Evolutionary conservation across 2,329 filamentous ascomycete species (phyloP), one percentile per base, ranked within the genome.

Genomic region (Phyllosticta citriasiana): DNA sequence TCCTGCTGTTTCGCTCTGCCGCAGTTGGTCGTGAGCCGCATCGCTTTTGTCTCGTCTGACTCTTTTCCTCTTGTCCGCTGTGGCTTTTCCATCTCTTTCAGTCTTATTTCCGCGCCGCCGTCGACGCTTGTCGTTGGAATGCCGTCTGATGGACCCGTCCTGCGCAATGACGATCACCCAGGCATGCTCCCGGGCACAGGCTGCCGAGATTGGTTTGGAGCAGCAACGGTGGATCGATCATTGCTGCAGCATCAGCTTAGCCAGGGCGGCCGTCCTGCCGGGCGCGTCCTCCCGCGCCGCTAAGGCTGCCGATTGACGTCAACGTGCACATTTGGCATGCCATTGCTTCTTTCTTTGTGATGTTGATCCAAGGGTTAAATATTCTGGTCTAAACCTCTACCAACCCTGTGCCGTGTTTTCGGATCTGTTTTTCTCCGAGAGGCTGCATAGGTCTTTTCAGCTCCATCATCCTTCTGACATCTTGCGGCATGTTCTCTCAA

Each of bases 241-340:
- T 47, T n/a, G 40, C 40, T 47, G 40, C 40, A n/a, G 40, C 40
- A 47, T 47, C 40, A 16, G 14, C 40, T 47, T 47, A n/a, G 40
- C 16, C 40, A 47, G 40, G 40, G 40, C 40, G 40, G 16, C 40
- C 40, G 40, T 47, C 40, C 14, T 47, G 40, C 58, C 58, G 58
- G 53, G 51, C 57, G 57, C 58, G 58, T 60, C 58, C 52, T 60
- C 58, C 58, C 58, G 58, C 58, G 25, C 53, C 53, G 58, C 51
- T 60, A 60, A 54, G 57, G 58, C 58, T 60, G 58, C 58, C 53
- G 58, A 54, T 54, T 60, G 58, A 60, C 58, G 58, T 60, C 58
- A 60, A 60, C 40, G 40, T 47, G 16, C 40, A n/a, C 40, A 16
- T 30, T 47, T 47, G 40, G 16, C n/a, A 47, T 47, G 40, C 19